These are phyloP conservation scores for Drechslerella stenobrocha DNA, from an alignment of 2,329 filamentous ascomycete genomes.

Conservation along the genomic window DNA sequence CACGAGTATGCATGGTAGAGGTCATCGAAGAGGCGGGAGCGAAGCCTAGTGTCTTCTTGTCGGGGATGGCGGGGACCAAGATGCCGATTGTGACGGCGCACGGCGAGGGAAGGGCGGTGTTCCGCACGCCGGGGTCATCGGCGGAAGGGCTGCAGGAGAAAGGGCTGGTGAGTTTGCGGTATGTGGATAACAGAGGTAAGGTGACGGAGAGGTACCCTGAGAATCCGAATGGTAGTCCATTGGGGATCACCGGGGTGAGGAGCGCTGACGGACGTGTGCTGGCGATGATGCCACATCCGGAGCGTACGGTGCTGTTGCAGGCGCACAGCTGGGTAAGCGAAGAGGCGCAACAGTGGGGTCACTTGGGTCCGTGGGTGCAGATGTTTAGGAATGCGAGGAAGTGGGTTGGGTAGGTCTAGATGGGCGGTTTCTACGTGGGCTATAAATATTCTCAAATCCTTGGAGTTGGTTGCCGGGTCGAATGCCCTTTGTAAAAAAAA, in stretches of 20 bases:
- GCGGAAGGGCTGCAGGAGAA: constrained; percentile 62
- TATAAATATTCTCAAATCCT: too few relatives aligned
- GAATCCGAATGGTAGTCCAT: constrained; percentile 84
- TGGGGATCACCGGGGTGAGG: constrained; percentile 77
- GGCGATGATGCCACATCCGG: constrained; percentile 91
- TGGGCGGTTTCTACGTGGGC: too few relatives aligned
- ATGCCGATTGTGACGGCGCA: constrained; percentile 88
- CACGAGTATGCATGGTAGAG: constrained; percentile 80
- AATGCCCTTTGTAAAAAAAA: background rate
- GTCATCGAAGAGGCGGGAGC: constrained; percentile 65
- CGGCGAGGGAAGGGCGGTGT: constrained; percentile 82
- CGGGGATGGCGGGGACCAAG: constrained; percentile 79
- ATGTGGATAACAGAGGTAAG: constrained; percentile 77
- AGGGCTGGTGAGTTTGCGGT: constrained; percentile 75
- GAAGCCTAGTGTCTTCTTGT: constrained; percentile 76
- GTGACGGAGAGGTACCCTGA: constrained; percentile 81
- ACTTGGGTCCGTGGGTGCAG: constrained; percentile 77
- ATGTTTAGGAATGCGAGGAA: constrained; percentile 84
- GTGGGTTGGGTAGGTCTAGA: constrained; percentile 72
- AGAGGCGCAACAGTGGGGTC: constrained; percentile 71
- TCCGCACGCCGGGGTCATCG: constrained; percentile 58
- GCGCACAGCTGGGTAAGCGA: constrained; percentile 75
- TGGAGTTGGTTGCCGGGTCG: background rate
- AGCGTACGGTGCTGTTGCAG: constrained; percentile 81
- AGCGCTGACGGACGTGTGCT: constrained; percentile 77